A percentile compares a stretch with the other conserved stretches of the same genome.
These are phyloP conservation scores for Escallonia herrerae DNA, from an alignment of 129 eudicot species.

Conservation along the genomic window DNA sequence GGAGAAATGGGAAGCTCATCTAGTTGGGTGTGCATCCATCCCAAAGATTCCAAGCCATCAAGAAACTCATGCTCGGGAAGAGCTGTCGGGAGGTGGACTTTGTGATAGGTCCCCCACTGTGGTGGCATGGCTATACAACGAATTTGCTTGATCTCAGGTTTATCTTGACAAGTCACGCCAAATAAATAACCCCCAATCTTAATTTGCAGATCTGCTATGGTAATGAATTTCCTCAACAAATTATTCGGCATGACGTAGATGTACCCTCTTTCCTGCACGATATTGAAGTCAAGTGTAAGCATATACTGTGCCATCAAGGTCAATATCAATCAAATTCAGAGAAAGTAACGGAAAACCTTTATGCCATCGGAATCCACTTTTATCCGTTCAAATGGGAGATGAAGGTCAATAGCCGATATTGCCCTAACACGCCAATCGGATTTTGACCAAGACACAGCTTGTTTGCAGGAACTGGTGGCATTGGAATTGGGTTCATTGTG, in stretches of 20 bases:
- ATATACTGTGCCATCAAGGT: background rate
- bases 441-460: conserved; percentile 83
- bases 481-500: conserved; percentile 83
- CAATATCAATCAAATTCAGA: background rate
- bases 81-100: conserved; percentile 85
- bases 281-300: conserved; percentile 8
- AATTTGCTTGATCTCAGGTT: conserved; percentile 95
- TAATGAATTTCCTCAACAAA: conserved; percentile 89
- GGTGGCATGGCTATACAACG: conserved; percentile 97
- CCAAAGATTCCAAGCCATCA: conserved; percentile 86
- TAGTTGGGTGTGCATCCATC: conserved; percentile 99
- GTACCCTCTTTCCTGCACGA: conserved; percentile 84
- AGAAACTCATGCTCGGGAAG: conserved; percentile 97
- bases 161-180: conserved; percentile 99
- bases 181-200: conserved; percentile 87
- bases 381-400: conserved; percentile 91
- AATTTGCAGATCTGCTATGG: conserved; percentile 83
- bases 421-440: conserved; percentile 99
- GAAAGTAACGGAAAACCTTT: conserved; percentile 49
- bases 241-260: conserved; percentile 96
- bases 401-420: conserved; percentile 89
- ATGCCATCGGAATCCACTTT: conserved; percentile 95
- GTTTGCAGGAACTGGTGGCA: conserved; percentile 93
- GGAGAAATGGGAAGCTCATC: conserved; percentile 95
- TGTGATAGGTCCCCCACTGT: conserved; percentile 99